phyloP scores from a whole-genome alignment of 768 basidiomycete species.

The Xerocomellus dryophilus region DNA sequence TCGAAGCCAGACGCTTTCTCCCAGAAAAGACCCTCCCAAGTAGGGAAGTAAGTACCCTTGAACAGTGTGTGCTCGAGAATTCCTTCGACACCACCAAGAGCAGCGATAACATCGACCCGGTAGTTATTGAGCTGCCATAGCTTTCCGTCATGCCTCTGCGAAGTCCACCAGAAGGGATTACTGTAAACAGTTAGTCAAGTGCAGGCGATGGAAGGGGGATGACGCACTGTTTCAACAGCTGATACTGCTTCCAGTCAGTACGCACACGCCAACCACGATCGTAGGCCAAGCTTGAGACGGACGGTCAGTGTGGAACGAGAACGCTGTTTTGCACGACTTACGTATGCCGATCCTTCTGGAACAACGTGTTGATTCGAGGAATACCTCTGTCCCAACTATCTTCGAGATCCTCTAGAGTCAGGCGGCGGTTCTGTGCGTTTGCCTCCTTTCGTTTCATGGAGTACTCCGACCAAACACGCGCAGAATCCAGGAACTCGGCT shows the following conservation, averaged over 20 bases:
- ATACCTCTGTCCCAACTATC: constrained; percentile 99
- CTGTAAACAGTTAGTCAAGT: constrained; percentile 37
- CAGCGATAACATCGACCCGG: constrained; percentile 98
- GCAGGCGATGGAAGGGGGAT: not conserved
- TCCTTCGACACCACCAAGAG: constrained; percentile 92
- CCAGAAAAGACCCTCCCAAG: constrained; percentile 99
- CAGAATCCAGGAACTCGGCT: constrained; percentile 95
- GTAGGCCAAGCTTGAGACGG: constrained; percentile 69
- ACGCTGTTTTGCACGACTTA: constrained; percentile 32
- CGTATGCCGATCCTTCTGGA: constrained; percentile 98
- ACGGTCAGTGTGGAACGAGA: not conserved
- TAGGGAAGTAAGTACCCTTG: constrained; percentile 97
- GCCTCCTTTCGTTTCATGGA: constrained; percentile 99
- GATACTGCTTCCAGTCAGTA: constrained; percentile 98
- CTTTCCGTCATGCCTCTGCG: constrained; percentile 93
- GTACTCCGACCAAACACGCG: constrained; percentile 99
- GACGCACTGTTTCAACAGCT: constrained; percentile 81
- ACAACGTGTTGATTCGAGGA: constrained; percentile 96
- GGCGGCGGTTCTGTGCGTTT: constrained; percentile 95
- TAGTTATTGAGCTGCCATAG: constrained; percentile 98
- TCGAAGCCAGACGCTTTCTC: constrained; percentile 98
- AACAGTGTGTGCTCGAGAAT: constrained; percentile 96
- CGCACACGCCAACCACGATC: constrained; percentile 99
- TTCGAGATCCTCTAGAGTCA: constrained; percentile 96
- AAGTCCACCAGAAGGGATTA: constrained; percentile 99